These are phyloP conservation scores for Pyrenophora teres DNA, from an alignment of 2,329 filamentous ascomycete genomes.

Conservation along the genomic window DNA sequence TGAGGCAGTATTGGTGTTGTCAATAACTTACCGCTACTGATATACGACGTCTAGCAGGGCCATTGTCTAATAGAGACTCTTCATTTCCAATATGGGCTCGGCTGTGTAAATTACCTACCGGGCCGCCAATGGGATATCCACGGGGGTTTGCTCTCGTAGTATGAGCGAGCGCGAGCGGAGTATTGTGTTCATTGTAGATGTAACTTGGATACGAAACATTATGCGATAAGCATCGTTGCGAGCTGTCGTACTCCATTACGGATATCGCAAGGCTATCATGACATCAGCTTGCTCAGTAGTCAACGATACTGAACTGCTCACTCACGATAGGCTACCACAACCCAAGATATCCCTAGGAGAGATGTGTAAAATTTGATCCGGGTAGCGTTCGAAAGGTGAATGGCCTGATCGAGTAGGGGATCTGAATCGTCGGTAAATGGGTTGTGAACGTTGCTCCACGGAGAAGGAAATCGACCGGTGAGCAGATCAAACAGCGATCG, in stretches of 20 bases:
- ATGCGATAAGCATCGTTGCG: constrained; percentile 24
- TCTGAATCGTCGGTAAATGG: not conserved
- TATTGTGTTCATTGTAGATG: constrained; percentile 34
- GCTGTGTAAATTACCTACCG: constrained; percentile 21
- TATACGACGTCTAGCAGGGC: constrained; percentile 56
- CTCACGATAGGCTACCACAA: not conserved
- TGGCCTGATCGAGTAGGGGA: not conserved
- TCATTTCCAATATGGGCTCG: constrained; percentile 18
- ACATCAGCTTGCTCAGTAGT: not conserved
- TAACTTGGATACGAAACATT: constrained; percentile 19
- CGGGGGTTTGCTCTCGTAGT: constrained; percentile 31
- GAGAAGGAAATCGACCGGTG: constrained; percentile 3
- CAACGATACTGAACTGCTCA: not conserved
- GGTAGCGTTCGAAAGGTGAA: not conserved
- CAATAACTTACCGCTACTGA: constrained; percentile 45
- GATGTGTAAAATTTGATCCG: not conserved
- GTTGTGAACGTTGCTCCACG: constrained; percentile 3
- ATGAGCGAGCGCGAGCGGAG: constrained; percentile 23
- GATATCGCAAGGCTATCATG: constrained; percentile 10
- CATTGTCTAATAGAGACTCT: constrained; percentile 40
- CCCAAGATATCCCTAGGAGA: not conserved
- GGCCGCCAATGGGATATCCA: constrained; percentile 30
- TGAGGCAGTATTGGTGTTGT: not conserved
- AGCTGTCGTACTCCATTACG: constrained; percentile 18
- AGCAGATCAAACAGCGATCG: constrained; percentile 11